Evolutionary conservation across 495 filamentous ascomycete species (phyloP).

Genomic region (Xylaria scruposa): DNA sequence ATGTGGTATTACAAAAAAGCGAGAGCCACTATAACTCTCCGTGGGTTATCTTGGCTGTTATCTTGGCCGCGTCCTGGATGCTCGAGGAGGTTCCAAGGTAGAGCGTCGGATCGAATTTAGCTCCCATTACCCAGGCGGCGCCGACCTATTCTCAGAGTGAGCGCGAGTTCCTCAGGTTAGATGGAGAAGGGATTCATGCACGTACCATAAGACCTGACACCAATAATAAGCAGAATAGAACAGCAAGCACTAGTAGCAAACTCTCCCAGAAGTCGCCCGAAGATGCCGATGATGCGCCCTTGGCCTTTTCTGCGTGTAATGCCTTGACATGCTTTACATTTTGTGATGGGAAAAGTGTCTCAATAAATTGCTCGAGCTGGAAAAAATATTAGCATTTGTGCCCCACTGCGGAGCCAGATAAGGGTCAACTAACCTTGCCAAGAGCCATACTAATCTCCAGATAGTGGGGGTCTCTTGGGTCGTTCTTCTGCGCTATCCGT

Average conservation of each 20-base stretch:
- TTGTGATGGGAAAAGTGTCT: slow-evolving; percentile 84
- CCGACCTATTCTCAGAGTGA: slow-evolving; percentile 59
- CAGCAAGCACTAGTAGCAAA: slow-evolving; percentile 42
- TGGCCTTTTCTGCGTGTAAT: slow-evolving; percentile 36
- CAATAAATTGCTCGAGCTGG: slow-evolving; percentile 97
- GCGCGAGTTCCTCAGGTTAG: neutral
- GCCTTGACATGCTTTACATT: slow-evolving; percentile 54
- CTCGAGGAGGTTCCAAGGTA: slow-evolving; percentile 36
- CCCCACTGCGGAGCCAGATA: too few relatives aligned
- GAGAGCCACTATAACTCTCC: slow-evolving; percentile 49
- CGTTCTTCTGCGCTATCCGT: slow-evolving; percentile 92
- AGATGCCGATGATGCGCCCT: slow-evolving; percentile 32
- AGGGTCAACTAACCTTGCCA: slow-evolving; percentile 69
- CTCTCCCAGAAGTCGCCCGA: slow-evolving; percentile 46
- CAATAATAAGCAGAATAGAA: slow-evolving; percentile 42
- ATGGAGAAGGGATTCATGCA: slow-evolving; percentile 12
- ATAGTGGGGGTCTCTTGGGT: slow-evolving; percentile 91
- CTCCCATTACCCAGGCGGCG: slow-evolving; percentile 70
- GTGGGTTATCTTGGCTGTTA: slow-evolving; percentile 38
- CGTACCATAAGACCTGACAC: slow-evolving; percentile 56
- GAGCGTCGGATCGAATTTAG: slow-evolving; percentile 59
- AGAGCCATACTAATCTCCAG: slow-evolving; percentile 90
- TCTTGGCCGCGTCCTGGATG: slow-evolving; percentile 36
- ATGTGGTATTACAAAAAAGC: neutral
- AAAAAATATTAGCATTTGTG: slow-evolving; percentile 12